These are phyloP conservation scores for Boletus subcaerulescens DNA, from an alignment of 768 basidiomycete species.

Conservation along the genomic window DNA sequence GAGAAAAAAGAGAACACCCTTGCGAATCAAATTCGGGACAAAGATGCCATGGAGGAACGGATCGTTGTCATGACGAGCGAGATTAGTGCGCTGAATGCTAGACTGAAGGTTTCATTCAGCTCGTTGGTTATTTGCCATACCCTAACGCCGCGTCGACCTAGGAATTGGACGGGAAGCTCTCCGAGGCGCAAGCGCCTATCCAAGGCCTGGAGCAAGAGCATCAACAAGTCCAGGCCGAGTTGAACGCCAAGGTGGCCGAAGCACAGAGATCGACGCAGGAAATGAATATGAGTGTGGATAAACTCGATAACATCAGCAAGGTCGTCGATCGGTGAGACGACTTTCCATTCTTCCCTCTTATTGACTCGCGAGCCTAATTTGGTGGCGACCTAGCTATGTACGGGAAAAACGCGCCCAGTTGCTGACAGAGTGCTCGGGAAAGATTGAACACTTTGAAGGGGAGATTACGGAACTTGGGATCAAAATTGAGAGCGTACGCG, in stretches of 20 bases:
- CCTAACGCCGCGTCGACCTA: slow-evolving; percentile 26
- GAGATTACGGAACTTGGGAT: slow-evolving; percentile 42
- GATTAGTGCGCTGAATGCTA: slow-evolving; percentile 40
- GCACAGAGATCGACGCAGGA: slow-evolving; percentile 60
- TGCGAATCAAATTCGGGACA: slow-evolving; percentile 56
- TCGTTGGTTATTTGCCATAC: too few species aligned
- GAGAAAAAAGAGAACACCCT: slow-evolving; percentile 60
- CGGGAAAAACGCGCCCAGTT: slow-evolving; percentile 61
- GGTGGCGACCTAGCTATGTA: slow-evolving; percentile 55
- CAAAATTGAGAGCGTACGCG: slow-evolving; percentile 40
- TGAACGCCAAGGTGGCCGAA: slow-evolving; percentile 45
- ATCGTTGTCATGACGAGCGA: slow-evolving; percentile 60
- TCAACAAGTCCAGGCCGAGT: slow-evolving; percentile 45
- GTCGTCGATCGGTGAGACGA: slow-evolving; percentile 56
- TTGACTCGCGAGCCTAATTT: not conserved
- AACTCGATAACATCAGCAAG: slow-evolving; percentile 57
- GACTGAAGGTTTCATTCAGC: slow-evolving; percentile 46
- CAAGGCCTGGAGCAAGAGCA: slow-evolving; percentile 58
- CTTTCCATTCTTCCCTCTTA: not conserved
- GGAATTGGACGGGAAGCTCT: slow-evolving; percentile 63
- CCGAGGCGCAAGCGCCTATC: slow-evolving; percentile 62
- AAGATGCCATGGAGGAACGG: slow-evolving; percentile 50
- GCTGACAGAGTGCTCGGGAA: slow-evolving; percentile 56
- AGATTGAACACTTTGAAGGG: slow-evolving; percentile 47
- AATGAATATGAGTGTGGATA: slow-evolving; percentile 62